Base-by-base conservation (phyloP, 108 stramenopile species). In the Nannochloropsis oceanica region DNA sequence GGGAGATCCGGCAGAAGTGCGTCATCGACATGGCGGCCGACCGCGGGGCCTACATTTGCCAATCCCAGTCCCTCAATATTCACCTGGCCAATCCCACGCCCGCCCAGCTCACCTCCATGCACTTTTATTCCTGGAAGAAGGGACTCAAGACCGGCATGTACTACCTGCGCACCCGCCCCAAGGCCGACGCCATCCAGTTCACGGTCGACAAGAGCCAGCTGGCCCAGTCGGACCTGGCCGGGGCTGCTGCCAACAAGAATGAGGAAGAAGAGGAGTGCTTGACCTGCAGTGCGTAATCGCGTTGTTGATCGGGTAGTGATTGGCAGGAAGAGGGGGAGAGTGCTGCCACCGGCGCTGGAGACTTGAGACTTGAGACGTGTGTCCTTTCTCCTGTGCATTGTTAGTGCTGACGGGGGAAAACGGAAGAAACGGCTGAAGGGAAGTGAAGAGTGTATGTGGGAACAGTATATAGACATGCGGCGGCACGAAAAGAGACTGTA, bases 101-200 rank as follows among this genome's bases (percentile, higher is more conserved):
- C 43, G 94, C 94, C 79, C 95, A 95, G 90, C 89, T 99, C 27
- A 97, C 96, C 27, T 95, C 97, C 12, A 97, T 97, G 96, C 97
- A 99, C 89, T 99, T 98, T 90, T 98, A 98, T 90, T 96, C 95
- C 14, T 98, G 96, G 96, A 95, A 96, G 86, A 86, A 86, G 46
- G 89, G 89, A 25, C 84, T 91, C 73, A 91, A 95, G 95, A 98
- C 97, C 43, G 97, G 97, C 59, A 97, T 98, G 95, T 98, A 98
- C 93, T 98, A 98, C 86, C 94, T 99, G 73, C 96, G 99, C 44
- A 97, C 99, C 79, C 91, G 93, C 25, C 99, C 99, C 82, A 98
- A 98, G 94, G 99, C 97, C 34, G 95, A 98, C 87, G 98, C 99
- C 43, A 91, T 91, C 87, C 89, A 91, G 79, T 89, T 91, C 90